Base-by-base conservation (phyloP, 345 rosid species). In the Rhodamnia argentea region DNA sequence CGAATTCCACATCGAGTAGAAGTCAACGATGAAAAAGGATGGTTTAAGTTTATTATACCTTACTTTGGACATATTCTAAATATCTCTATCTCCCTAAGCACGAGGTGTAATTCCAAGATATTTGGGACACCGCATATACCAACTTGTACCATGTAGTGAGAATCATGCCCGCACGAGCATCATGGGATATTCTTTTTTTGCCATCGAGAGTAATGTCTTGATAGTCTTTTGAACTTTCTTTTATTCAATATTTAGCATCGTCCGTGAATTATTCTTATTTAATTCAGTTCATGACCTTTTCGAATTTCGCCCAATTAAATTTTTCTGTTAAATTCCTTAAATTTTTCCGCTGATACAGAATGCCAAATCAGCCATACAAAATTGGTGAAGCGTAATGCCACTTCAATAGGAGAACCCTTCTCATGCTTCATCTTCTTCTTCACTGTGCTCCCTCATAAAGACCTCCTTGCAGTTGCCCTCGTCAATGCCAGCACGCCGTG, bases 271-370 rank as follows among this genome's bases (percentile, higher is more conserved):
- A 64, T 8, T 64, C 24, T 29, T 64, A 29, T 64, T 29, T 32
- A 8, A 64, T 16, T 32, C 18, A 64, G 6, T 16, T 5, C 11
- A 64, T 32, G 5, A 64, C 16, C 24, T 18, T 64, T 64, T 9
- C 0, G 0, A 16, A 16, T 29, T 64, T 64, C 24, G 0, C 20
- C 20, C 10, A 7, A 64, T 4, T 5, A 64, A 4, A 32, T 1
- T 15, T 64, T 32, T 32, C 0, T 29, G 2, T 64, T 64, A 3
- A 29, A 3, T 32, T 37, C 12, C 22, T 4, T 23, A 29, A 7
- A 29, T 10, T 29, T 16, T 4, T 29, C 13, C 1, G 0, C 4
- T 2, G 0, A 7, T 15, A 27, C 0, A 0, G 3, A 27, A 1
- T 29, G 18, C 22, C 22, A 15, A 62, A 62, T 7, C 9, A 62